Evolutionary conservation across 306 rosid species (phyloP), one percentile per base, ranked within the genome.

Genomic region (Fragaria nilgerrensis): DNA sequence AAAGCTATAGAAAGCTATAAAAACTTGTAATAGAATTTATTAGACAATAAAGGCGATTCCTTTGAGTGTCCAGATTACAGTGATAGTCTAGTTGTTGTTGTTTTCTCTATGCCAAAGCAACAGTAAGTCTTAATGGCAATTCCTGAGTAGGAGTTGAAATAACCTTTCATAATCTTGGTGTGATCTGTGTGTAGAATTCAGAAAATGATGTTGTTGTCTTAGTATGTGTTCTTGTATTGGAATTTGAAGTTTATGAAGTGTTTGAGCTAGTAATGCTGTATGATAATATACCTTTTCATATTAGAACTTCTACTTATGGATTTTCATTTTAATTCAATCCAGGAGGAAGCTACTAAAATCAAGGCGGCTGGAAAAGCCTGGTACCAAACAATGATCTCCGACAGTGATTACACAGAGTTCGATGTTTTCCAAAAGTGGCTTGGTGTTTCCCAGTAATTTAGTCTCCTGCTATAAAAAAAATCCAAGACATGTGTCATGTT

Each of bases 361-460:
- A 86, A 81, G 84, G 88, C 96, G n/a, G 97, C 98, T 1, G 97
- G 98, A 27, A 93, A 93, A 44, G 83, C 92, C 0, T 93, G 96
- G 94, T 91, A 86, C 50, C 84, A 88, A 43, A 91, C 96, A 12
- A 94, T 94, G 98, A 89, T 91, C 47, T 91, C 98, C 0, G 98
- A 93, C 53, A 85, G 91, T 4, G 97, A 93, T 75, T 93, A 93
- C 78, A 80, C 96, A 5, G 96, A 93, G 70, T 93, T 93, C 0
- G 98, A 93, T 7, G 82, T 80, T 79, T 93, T 93, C 72, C 45
- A 94, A 6, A 93, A 93, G 87, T 93, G 98, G 97, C 74, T 93
- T 22, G 89, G 92, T 9, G 91, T 89, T 1, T 89, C 98, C 17
- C 96, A 94, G 92, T 94, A 73, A 83, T 73, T 68, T 78, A 27